Evolutionary conservation across 2,329 filamentous ascomycete genomes (phyloP).

Genomic region (Cadophora sp.): DNA sequence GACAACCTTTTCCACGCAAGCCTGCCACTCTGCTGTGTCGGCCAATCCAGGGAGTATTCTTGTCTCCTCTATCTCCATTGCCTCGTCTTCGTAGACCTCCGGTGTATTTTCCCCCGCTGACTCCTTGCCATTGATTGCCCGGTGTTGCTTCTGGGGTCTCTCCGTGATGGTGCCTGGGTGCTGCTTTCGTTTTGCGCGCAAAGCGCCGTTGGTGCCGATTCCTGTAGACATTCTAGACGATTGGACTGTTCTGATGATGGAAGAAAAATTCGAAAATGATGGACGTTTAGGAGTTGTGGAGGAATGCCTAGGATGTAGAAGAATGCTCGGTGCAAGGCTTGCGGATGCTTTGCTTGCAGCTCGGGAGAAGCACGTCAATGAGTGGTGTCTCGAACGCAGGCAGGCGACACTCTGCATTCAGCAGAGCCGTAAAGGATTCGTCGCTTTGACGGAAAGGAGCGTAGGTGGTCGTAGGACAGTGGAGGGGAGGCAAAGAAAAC

Average conservation of each 20-base stretch:
- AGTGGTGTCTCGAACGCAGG: conserved; percentile 42
- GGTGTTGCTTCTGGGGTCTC: conserved; percentile 44
- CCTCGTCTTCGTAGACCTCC: conserved; percentile 45
- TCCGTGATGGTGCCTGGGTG: conserved; percentile 39
- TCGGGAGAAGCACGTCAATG: conserved; percentile 42
- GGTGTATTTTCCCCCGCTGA: conserved; percentile 45
- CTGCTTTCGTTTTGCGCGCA: conserved; percentile 44
- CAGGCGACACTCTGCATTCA: conserved; percentile 43
- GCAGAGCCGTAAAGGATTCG: conserved; percentile 27
- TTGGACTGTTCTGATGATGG: conserved; percentile 13
- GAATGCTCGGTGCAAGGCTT: conserved; percentile 23
- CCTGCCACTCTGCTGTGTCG: conserved; percentile 86
- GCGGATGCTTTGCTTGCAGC: conserved; percentile 28
- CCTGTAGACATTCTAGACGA: conserved; percentile 32
- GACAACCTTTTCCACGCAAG: conserved; percentile 92
- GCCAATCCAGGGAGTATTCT: conserved; percentile 50
- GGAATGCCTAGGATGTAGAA: conserved; percentile 6
- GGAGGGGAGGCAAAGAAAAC: conserved; percentile 5
- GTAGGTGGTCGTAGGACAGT: conserved; percentile 20
- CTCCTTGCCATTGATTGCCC: conserved; percentile 44
- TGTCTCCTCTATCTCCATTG: conserved; percentile 46
- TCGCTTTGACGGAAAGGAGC: conserved; percentile 30
- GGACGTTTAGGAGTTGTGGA: neutral
- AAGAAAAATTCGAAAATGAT: neutral
- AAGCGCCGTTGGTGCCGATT: conserved; percentile 40